Evolutionary conservation across 768 basidiomycete species (phyloP).

Genomic region (Agaricus subrufescens): DNA sequence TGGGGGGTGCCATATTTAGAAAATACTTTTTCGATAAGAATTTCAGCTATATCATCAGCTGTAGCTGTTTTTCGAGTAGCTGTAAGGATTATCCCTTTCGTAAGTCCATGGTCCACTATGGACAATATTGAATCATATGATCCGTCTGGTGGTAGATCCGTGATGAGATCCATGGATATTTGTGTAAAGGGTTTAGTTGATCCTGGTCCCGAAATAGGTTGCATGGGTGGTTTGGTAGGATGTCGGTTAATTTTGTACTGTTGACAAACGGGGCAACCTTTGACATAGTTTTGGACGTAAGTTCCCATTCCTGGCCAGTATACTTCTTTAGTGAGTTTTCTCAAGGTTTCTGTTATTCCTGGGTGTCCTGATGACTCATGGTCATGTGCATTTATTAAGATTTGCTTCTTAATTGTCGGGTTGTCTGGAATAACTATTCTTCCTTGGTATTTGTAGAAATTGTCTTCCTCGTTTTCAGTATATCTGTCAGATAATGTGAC

Average conservation of each 20-base stretch:
- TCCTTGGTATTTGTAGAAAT: no score
- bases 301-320: constrained; percentile 19
- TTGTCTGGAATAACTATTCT: constrained; percentile 5
- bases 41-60: no score
- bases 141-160: no score
- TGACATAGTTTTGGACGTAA: constrained; percentile 16
- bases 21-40: no score
- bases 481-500: no score
- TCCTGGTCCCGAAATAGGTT: constrained; percentile 8
- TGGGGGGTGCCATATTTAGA: no score
- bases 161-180: no score
- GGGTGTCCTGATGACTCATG: constrained; percentile 12
- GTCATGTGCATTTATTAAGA: constrained; percentile 7
- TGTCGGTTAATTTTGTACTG: constrained; percentile 11
- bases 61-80: no score
- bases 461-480: no score
- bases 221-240: constrained; percentile 9
- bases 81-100: no score
- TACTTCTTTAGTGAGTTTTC: constrained; percentile 4
- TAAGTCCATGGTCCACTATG: no score
- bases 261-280: constrained; percentile 18
- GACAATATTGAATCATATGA: no score
- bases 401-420: neutral
- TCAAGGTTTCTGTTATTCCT: constrained; percentile 5
- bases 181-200: constrained; percentile 3